phyloP scores from a whole-genome alignment of 2,329 filamentous ascomycete genomes.

The Lasiodiplodia citricola region DNA sequence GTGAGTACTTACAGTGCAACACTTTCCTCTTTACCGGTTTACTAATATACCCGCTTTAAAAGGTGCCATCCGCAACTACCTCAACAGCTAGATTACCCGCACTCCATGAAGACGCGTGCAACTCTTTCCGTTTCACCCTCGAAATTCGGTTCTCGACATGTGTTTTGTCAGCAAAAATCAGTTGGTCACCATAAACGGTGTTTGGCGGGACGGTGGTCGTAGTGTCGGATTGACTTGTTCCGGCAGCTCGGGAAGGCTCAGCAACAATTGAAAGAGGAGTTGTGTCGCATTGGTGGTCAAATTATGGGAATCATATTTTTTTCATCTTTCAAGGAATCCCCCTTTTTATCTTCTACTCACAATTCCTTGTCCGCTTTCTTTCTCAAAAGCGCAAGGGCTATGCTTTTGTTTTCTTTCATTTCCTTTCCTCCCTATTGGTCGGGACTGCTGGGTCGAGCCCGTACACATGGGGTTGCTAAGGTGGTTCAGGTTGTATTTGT shows the following conservation, averaged over 20 bases:
- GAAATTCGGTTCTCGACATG: slow-evolving; percentile 14
- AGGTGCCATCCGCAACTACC: slow-evolving; percentile 45
- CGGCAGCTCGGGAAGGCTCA: background rate
- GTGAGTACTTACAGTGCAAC: background rate
- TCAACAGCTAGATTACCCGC: slow-evolving; percentile 41
- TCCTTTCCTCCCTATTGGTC: background rate
- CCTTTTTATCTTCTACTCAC: background rate
- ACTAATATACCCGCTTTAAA: background rate
- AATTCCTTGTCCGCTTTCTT: background rate
- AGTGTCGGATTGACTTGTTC: background rate
- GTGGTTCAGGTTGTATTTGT: background rate
- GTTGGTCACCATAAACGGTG: slow-evolving; percentile 4
- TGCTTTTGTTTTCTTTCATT: background rate
- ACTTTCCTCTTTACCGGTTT: background rate
- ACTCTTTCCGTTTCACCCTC: background rate
- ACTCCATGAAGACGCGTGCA: background rate
- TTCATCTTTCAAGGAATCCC: background rate
- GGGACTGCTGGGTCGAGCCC: background rate
- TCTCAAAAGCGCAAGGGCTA: background rate
- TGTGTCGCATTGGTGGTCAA: background rate
- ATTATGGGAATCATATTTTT: background rate
- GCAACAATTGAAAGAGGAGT: background rate
- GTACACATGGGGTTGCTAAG: background rate
- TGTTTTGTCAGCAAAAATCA: slow-evolving; percentile 10
- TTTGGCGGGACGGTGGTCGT: slow-evolving; percentile 1